These are phyloP conservation scores for Clathrospora elynae DNA, from an alignment of 2,329 filamentous ascomycete species.

Conservation along the genomic window DNA sequence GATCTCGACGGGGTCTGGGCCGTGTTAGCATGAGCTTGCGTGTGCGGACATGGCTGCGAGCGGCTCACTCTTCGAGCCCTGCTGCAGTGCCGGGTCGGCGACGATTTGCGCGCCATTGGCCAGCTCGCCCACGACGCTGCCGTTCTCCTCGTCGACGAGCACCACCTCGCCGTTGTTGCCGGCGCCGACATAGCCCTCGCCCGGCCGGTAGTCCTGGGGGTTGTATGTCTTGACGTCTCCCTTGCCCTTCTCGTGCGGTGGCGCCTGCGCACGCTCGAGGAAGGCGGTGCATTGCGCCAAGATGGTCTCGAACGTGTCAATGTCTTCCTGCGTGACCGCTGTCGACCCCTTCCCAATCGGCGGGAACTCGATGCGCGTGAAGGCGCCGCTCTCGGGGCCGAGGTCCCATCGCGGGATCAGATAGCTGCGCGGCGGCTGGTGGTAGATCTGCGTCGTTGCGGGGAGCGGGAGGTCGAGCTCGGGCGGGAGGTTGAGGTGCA, in stretches of 20 bases:
- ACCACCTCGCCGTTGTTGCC: conserved; percentile 74
- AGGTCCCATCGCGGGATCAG: conserved; percentile 95
- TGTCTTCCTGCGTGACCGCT: conserved; percentile 80
- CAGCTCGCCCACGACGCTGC: conserved; percentile 91
- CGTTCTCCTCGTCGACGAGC: conserved; percentile 92
- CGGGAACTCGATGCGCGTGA: conserved; percentile 92
- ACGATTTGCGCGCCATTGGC: conserved; percentile 80
- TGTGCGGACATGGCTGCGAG: conserved; percentile 7
- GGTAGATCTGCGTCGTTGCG: conserved; percentile 95
- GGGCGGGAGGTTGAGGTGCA: conserved; percentile 91
- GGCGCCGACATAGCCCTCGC: conserved; percentile 71
- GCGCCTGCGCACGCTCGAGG: conserved; percentile 75
- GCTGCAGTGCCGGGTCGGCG: conserved; percentile 74
- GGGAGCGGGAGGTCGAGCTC: conserved; percentile 93
- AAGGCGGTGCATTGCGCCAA: conserved; percentile 97
- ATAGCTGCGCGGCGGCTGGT: conserved; percentile 90
- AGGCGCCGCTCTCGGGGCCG: conserved; percentile 83
- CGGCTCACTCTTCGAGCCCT: conserved; percentile 84
- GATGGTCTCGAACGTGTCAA: conserved; percentile 97
- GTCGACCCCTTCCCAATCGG: conserved; percentile 66
- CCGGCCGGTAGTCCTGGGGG: conserved; percentile 77
- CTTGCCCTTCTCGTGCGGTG: conserved; percentile 53
- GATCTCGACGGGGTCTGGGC: conserved; percentile 76
- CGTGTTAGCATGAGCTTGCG: conserved; percentile 29
- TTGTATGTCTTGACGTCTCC: conserved; percentile 65